phyloP scores from a whole-genome alignment of 257 asterid genomes.

The Fraxinus excelsior region DNA sequence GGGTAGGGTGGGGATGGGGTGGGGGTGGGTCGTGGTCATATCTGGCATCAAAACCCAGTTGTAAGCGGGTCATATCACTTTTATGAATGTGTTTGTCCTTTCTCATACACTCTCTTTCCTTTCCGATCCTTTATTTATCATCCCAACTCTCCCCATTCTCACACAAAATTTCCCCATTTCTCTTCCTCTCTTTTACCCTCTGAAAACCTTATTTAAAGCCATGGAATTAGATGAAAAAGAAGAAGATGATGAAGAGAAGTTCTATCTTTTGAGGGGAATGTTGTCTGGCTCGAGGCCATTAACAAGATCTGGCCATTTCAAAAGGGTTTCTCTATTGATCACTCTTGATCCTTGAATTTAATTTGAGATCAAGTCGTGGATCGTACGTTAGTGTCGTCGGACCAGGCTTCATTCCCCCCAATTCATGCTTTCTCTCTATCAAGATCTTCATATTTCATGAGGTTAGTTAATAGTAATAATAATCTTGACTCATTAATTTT shows the following conservation, averaged over 20 bases:
- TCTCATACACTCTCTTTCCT: constrained; percentile 25
- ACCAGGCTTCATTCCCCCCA: constrained; percentile 77
- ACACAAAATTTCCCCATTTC: neutral
- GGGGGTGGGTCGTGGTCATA: constrained; percentile 17
- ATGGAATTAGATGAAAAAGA: neutral
- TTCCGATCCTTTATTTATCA: constrained; percentile 47
- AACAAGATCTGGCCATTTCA: constrained; percentile 36
- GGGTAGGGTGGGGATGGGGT: too few relatives aligned
- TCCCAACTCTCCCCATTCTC: constrained; percentile 5
- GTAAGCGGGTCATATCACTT: constrained; percentile 39
- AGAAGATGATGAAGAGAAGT: constrained; percentile 22
- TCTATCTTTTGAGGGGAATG: constrained; percentile 54
- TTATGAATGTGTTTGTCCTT: constrained; percentile 46
- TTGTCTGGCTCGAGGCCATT: constrained; percentile 64
- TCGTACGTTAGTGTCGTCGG: constrained; percentile 49
- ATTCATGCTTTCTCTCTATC: constrained; percentile 32
- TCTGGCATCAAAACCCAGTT: constrained; percentile 30
- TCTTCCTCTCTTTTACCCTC: neutral
- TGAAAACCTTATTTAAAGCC: neutral
- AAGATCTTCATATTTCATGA: neutral
- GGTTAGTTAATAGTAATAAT: neutral
- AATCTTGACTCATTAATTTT: neutral
- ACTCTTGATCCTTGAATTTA: neutral
- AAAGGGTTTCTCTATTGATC: neutral
- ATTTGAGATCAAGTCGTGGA: constrained; percentile 12